These are phyloP conservation scores for Lolium rigidum DNA, from an alignment of 176 grass and related monocot genomes.

Conservation along the genomic window DNA sequence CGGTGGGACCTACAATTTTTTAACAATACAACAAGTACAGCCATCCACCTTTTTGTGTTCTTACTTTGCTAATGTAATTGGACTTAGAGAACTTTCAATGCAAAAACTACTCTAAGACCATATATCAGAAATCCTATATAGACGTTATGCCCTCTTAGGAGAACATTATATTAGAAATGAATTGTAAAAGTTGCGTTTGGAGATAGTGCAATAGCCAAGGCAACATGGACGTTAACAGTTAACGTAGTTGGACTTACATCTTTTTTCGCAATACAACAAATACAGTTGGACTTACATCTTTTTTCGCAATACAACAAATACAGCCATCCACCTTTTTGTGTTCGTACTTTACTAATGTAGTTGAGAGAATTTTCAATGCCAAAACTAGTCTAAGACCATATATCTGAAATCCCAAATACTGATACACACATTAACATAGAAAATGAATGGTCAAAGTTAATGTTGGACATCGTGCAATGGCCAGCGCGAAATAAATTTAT, in stretches of 20 bases:
- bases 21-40: not conserved
- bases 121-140: not conserved
- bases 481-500: not conserved
- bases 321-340: not conserved
- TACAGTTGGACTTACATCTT: slow-evolving; percentile 43
- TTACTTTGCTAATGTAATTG: not conserved
- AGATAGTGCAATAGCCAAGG: too few relatives aligned
- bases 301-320: not conserved
- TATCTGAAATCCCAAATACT: not conserved
- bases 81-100: not conserved
- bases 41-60: not conserved
- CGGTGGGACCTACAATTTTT: slow-evolving; percentile 56
- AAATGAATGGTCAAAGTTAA: not conserved
- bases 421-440: not conserved
- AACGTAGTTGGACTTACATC: slow-evolving; percentile 41
- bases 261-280: not conserved
- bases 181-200: too few relatives aligned
- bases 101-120: not conserved
- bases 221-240: too few relatives aligned
- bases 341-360: not conserved
- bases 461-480: not conserved
- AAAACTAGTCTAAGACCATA: not conserved
- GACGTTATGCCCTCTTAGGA: not conserved
- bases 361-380: not conserved
- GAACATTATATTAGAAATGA: too few relatives aligned